Base-by-base conservation (phyloP, 2,329 filamentous ascomycete species). In the Claviceps sp. region DNA sequence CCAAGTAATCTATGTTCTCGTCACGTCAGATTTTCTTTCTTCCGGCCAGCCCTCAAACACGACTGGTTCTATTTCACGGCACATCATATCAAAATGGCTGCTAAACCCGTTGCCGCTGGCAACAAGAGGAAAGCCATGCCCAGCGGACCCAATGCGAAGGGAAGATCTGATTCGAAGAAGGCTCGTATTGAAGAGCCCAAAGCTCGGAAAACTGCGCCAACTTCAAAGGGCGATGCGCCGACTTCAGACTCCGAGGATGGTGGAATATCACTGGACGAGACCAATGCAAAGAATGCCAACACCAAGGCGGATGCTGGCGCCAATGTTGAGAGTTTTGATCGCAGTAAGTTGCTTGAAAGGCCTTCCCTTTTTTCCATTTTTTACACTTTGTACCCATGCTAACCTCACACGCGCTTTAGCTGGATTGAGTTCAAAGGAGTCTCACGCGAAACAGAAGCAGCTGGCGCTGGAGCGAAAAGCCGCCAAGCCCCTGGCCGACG, bases 381-480 rank as follows among this genome's bases (percentile, higher is more conserved):
- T 18, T 16, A 24, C 7, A 9, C 2, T 43, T 5, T 24, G 37
- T 18, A 14, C n/a, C 18, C 8, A 37, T 48, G 34, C 50, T 54
- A 24, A 54, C 16, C 41, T 37, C 11, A n/a, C 20, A 13, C 14
- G 3, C 30, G 20, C n/a, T 11, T 16, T 16, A 51, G 54, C 49
- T 22, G 51, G 55, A 22, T 6, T 57, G 45, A 86, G 76, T 54
- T 88, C 86, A 8, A 84, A 84, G 64, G 93, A 98, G 75, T 83
- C 89, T 22, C 93, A 97, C 67, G 82, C 84, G 48, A 95, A 95
- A 69, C 93, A 98, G 71, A 95, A 91, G 69, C 85, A 85, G 56
- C 75, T 96, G 49, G 85, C 82, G 24, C 85, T 83, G 63, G 91
- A 97, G 66, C 87, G 94, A 60, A 96, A 90, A 74, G 84, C 87